Evolutionary conservation across 2,329 filamentous ascomycete species (phyloP), one percentile per base, ranked within the genome.

Genomic region (Epichloe hybrida): DNA sequence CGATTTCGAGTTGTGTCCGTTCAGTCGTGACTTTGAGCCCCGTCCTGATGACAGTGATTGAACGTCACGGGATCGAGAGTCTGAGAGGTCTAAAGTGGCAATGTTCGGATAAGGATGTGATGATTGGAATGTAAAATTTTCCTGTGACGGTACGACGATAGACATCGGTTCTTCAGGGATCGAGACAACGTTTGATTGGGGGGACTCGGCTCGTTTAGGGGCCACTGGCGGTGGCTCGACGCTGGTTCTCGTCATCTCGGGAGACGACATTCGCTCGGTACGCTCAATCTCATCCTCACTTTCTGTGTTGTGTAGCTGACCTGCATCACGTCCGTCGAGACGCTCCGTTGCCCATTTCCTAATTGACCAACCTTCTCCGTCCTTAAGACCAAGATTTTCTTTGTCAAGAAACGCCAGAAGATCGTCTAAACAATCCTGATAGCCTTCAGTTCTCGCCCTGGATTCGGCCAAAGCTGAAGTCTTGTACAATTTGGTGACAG

Each of bases 401-500:
- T 80, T 84, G 64, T 97, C 90, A 50, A 97, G 71, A 58, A 95
- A 94, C 15, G 75, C 69, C n/a, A 96, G 71, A 5, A 98, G 72
- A 58, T 97, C 91, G 56, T 96, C 88, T 38, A 98, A 72, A 38
- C 90, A 94, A 63, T 97, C 90, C 65, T 96, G 90, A 60, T 96
- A 97, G 27, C 93, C 93, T 39, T 90, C 84, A 48, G 79, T 71
- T 47, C 87, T 81, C 45, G 88, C 82, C 60, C 83, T 83, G 47
- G 83, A 76, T 64, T 93, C 83, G 46, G 87, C 86, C 35, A 81
- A 75, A 12, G 87, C 84, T 3, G 91, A 91, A 39, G 84, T 90
- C 69, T 95, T 96, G 72, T 97, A 97, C 13, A 98, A 81, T 62
- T 94, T 95, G 46, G 93, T 97, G 50, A 97, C 90, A 5, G 89